Evolutionary conservation across 805 yeast genomes (phyloP), one percentile per base, ranked within the genome.

Genomic region (Nakazawaea holstii): DNA sequence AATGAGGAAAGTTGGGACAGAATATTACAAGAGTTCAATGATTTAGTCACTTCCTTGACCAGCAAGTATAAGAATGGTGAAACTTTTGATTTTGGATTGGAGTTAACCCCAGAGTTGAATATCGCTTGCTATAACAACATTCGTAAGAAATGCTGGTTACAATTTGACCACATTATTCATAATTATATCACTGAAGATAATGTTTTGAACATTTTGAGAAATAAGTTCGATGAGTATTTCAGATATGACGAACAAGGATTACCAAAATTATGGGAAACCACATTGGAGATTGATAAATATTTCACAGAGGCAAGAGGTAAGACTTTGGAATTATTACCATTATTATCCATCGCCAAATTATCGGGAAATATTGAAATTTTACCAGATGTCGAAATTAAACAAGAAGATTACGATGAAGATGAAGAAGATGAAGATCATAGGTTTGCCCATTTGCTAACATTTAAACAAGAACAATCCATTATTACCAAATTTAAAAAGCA

Each of bases 191-290:
- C 79, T 28, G 84, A 79, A 50, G 96, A 87, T 45, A 79, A 76
- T 17, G 77, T 87, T 7, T 70, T 84, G 1, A 69, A 73, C 45
- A 73, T 88, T 26, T 65, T 92, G 59, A 81, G 87, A 59, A 95
- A 87, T 50, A 70, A 79, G 49, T 92, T 94, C 67, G 97, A 92
- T 56, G 87, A 82, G 49, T 70, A 66, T 38, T 92, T 94, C 69
- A 74, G 92, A 55, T 94, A 86, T 61, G 97, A 90, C 61, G 82
- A 76, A 32, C 76, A 82, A 51, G 95, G 91, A 2, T 65, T 88
- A 28, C 99, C 99, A 11, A 75, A 80, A 35, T 70, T 91, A 30
- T 92, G 95, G 87, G 80, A 78, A 53, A 82, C 80, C 46, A 76
- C 83, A 29, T 72, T 71, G 37, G 95, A 91, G 55, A 77, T 94